phyloP scores from a whole-genome alignment of 345 rosid species.

The Eucalyptus pauciflora region DNA sequence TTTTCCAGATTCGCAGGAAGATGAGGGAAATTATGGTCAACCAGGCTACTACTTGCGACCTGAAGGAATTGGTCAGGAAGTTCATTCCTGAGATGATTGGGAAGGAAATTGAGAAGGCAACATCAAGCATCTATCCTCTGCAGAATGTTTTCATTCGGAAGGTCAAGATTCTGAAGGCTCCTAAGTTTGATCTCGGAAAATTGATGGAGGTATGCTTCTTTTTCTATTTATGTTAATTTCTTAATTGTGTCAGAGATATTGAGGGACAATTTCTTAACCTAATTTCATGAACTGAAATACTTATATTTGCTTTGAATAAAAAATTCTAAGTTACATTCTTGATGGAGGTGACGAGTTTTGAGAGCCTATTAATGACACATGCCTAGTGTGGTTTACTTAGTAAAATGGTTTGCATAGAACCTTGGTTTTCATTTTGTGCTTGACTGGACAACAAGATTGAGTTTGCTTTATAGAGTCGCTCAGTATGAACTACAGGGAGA shows the following conservation, averaged over 20 bases:
- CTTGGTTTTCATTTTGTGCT: neutral
- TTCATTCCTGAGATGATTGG: conserved; percentile 89
- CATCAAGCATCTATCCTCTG: conserved; percentile 67
- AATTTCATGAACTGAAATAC: neutral
- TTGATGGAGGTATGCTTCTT: conserved; percentile 61
- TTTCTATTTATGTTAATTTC: neutral
- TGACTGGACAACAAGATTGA: neutral
- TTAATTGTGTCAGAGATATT: neutral
- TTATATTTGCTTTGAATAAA: neutral
- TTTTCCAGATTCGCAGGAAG: conserved; percentile 69
- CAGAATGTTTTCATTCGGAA: conserved; percentile 89
- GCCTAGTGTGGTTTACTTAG: neutral
- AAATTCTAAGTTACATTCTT: neutral
- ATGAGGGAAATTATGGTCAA: conserved; percentile 88
- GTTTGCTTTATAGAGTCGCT: neutral
- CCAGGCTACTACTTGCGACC: conserved; percentile 75
- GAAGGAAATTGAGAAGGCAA: conserved; percentile 83
- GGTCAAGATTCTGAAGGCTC: conserved; percentile 92
- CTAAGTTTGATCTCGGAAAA: conserved; percentile 95
- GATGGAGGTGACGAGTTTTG: neutral
- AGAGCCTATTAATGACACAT: neutral
- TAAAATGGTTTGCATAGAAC: neutral
- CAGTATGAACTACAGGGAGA: neutral
- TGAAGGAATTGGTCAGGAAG: conserved; percentile 79
- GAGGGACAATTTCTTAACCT: neutral